Percentiles rank a stretch among this genome's conserved stretches.
Evolutionary conservation across 352 stramenopile species (phyloP).

Genomic region (Globisporangium polare): DNA sequence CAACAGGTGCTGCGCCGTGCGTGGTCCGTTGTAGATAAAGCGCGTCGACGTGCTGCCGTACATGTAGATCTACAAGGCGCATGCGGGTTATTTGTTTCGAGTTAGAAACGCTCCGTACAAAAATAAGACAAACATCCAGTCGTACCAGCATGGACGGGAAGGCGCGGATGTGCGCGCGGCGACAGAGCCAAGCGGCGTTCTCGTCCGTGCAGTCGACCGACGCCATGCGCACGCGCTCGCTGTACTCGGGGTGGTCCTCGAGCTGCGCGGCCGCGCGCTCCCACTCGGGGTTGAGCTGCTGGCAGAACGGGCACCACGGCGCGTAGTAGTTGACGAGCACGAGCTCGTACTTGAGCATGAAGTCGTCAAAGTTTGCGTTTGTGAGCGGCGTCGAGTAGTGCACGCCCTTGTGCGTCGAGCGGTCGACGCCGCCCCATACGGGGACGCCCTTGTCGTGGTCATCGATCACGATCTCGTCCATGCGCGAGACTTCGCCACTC

Average conservation of each 20-base stretch:
- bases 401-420: conserved; percentile 40
- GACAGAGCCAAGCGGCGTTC: conserved; percentile 57
- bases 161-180: conserved; percentile 62
- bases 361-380: conserved; percentile 63
- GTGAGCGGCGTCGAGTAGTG: conserved; percentile 76
- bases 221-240: conserved; percentile 72
- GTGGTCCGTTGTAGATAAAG: conserved; percentile 82
- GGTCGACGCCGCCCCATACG: conserved; percentile 57
- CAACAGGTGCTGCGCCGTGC: conserved; percentile 64
- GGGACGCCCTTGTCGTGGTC: conserved; percentile 57
- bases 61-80: conserved; percentile 63
- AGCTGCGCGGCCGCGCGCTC: conserved; percentile 66
- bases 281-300: conserved; percentile 75
- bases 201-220: conserved; percentile 77
- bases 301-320: conserved; percentile 76
- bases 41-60: conserved; percentile 72
- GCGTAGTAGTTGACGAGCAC: conserved; percentile 86
- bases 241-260: conserved; percentile 74
- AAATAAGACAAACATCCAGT: background rate
- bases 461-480: conserved; percentile 75
- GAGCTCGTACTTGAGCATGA: conserved; percentile 82
- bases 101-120: background rate
- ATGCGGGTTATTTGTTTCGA: background rate
- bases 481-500: conserved; percentile 27
- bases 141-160: conserved; percentile 78